Base-by-base conservation (phyloP, 768 basidiomycete genomes). In the Leccinum fibrillosum region DNA sequence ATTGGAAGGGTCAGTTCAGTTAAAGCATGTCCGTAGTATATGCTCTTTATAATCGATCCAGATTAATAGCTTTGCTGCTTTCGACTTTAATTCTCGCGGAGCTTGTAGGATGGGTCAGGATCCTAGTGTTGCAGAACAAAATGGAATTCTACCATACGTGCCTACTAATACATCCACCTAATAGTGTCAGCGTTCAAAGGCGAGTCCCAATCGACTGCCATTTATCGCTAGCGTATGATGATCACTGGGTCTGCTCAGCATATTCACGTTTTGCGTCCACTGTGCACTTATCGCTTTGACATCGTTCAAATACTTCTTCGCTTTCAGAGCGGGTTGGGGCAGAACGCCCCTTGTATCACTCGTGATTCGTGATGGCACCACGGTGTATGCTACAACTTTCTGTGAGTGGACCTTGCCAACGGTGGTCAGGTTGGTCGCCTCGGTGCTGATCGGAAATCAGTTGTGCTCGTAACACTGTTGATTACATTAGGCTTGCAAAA, bases 321-420 rank as follows among this genome's bases (percentile, higher is more conserved):
- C 56, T 42, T 51, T 49, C 28, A 68, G 57, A 51, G 52, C 52
- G 17, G 66, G 64, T 10, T 56, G 59, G 59, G 58, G 58, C 0
- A 69, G 56, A n/a, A 55, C 62, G 0, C 67, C 67, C 6, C 64
- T 68, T 17, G 52, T 64, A 39, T 64, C 56, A n/a, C 62, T 66
- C n/a, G 45, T 68, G n/a, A 48, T 67, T 32, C 65, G 61, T 34
- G 61, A 67, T 39, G 45, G 58, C 15, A 56, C 57, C 32, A 57
- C 8, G 21, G 55, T 57, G 5, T 68, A 62, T 51, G 56, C 26
- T 39, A 48, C 54, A 1, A 52, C 17, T 1, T 0, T 49, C 30
- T n/a, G 67, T 68, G 52, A 64, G 66, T 53, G 26, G 44, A 17
- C 12, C 0, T 42, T 34, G 19, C 23, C 4, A 26, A 8, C 44